A percentile compares a stretch with the other conserved stretches of the same genome.
phyloP scores from a whole-genome alignment of 2,329 filamentous ascomycete species.

The Talaromyces piceae region DNA sequence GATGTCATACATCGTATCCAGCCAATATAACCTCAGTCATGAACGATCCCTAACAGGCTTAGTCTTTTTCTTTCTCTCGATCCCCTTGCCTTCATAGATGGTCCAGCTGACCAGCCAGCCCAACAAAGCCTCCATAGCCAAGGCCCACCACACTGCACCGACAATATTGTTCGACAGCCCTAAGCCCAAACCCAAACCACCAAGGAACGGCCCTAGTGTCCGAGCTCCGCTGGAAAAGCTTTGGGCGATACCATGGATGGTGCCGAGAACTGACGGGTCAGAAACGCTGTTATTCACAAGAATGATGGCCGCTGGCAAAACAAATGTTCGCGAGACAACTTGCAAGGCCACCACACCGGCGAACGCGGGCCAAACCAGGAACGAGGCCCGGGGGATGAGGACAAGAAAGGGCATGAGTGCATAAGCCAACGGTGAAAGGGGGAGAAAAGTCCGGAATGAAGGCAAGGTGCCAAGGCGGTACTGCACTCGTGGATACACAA shows the following conservation, averaged over 20 bases:
- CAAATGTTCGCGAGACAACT: slow-evolving; percentile 65
- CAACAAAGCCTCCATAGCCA: slow-evolving; percentile 47
- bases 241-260: slow-evolving; percentile 53
- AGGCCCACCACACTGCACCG: slow-evolving; percentile 51
- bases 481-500: slow-evolving; percentile 63
- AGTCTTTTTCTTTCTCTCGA: slow-evolving; percentile 40
- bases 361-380: slow-evolving; percentile 58
- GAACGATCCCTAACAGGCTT: slow-evolving; percentile 7
- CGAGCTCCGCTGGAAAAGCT: slow-evolving; percentile 48
- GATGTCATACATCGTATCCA: not conserved
- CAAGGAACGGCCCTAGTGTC: slow-evolving; percentile 49
- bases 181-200: slow-evolving; percentile 47
- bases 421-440: slow-evolving; percentile 65
- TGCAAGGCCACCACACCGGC: slow-evolving; percentile 59
- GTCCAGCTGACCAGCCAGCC: slow-evolving; percentile 54
- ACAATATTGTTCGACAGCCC: slow-evolving; percentile 49
- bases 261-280: slow-evolving; percentile 49
- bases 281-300: slow-evolving; percentile 55
- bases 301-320: slow-evolving; percentile 52
- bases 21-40: not conserved
- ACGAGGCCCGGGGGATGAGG: slow-evolving; percentile 50
- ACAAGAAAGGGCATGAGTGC: slow-evolving; percentile 63
- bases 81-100: slow-evolving; percentile 58
- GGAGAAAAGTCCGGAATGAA: slow-evolving; percentile 61
- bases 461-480: slow-evolving; percentile 59